Evolutionary conservation across 2,329 filamentous ascomycete genomes (phyloP).

Genomic region (Cytospora piceicola): DNA sequence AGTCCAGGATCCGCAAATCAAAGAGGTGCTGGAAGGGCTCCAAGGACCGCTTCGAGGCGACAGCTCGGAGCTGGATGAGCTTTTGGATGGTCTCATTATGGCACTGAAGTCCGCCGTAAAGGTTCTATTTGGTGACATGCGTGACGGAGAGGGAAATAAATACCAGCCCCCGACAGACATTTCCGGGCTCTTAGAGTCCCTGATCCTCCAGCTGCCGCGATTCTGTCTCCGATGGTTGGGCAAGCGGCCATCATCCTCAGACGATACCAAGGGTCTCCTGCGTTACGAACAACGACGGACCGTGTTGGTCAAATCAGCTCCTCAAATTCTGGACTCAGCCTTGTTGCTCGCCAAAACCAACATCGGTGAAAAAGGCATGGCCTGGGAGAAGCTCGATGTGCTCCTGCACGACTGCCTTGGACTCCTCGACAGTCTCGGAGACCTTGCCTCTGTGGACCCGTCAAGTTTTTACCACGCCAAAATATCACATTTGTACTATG

Average conservation of each 20-base stretch:
- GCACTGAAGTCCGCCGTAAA: slow-evolving; percentile 59
- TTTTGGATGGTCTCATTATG: slow-evolving; percentile 59
- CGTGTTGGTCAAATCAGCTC: slow-evolving; percentile 55
- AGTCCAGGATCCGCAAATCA: slow-evolving; percentile 48
- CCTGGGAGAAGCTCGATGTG: slow-evolving; percentile 61
- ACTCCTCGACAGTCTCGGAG: slow-evolving; percentile 57
- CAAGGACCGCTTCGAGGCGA: slow-evolving; percentile 64
- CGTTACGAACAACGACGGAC: slow-evolving; percentile 65
- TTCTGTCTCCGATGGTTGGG: slow-evolving; percentile 67
- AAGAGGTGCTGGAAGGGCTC: slow-evolving; percentile 57
- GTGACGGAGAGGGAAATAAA: slow-evolving; percentile 25
- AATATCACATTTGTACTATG: slow-evolving; percentile 73
- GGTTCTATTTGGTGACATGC: slow-evolving; percentile 43
- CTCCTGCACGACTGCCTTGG: slow-evolving; percentile 59
- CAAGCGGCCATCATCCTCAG: slow-evolving; percentile 55
- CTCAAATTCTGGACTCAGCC: slow-evolving; percentile 62
- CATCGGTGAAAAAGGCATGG: slow-evolving; percentile 50
- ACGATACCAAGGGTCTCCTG: slow-evolving; percentile 59
- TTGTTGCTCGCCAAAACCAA: slow-evolving; percentile 59
- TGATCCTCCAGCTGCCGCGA: slow-evolving; percentile 62
- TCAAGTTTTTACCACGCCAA: slow-evolving; percentile 61
- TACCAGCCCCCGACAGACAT: slow-evolving; percentile 32
- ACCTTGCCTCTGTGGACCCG: slow-evolving; percentile 40
- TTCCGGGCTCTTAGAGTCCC: slow-evolving; percentile 52
- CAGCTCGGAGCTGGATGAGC: slow-evolving; percentile 61